A percentile compares a stretch with the other conserved stretches of the same genome.
Conservation (phyloP, 768 basidiomycete species). For the Xanthoconium purpureum region DNA sequence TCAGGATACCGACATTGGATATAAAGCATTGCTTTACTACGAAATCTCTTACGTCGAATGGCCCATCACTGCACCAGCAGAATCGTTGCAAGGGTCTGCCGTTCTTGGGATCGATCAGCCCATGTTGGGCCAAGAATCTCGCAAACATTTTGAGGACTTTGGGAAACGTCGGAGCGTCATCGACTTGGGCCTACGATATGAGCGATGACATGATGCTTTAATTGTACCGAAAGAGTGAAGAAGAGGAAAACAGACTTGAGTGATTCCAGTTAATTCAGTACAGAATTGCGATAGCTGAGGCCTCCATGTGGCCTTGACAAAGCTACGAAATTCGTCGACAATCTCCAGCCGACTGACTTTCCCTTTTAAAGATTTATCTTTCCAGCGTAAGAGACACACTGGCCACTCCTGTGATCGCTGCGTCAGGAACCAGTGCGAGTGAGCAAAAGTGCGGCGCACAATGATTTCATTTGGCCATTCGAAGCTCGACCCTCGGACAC, state of each 20-base stretch:
- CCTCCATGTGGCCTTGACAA: conserved; percentile 84
- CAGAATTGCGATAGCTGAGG: conserved; percentile 83
- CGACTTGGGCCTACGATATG: conserved; percentile 67
- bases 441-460: conserved; percentile 44
- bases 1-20: conserved; percentile 53
- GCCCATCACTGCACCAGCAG: conserved; percentile 84
- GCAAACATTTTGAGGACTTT: conserved; percentile 62
- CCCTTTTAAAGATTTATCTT: conserved; percentile 51
- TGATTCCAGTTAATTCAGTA: conserved; percentile 84
- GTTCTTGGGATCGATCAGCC: conserved; percentile 59
- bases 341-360: conserved; percentile 58
- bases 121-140: conserved; percentile 66
- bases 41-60: conserved; percentile 81
- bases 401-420: conserved; percentile 75
- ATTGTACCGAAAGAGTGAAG: neutral
- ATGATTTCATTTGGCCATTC: conserved; percentile 96
- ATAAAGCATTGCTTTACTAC: conserved; percentile 89
- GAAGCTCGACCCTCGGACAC: conserved; percentile 60
- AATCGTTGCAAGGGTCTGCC: conserved; percentile 59
- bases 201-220: neutral
- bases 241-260: conserved; percentile 61
- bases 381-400: conserved; percentile 85
- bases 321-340: conserved; percentile 81
- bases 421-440: conserved; percentile 8
- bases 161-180: conserved; percentile 72